Evolutionary conservation across 2,329 filamentous ascomycete species (phyloP), one percentile per base, ranked within the genome.

Genomic region (Ceratocystis destructans): DNA sequence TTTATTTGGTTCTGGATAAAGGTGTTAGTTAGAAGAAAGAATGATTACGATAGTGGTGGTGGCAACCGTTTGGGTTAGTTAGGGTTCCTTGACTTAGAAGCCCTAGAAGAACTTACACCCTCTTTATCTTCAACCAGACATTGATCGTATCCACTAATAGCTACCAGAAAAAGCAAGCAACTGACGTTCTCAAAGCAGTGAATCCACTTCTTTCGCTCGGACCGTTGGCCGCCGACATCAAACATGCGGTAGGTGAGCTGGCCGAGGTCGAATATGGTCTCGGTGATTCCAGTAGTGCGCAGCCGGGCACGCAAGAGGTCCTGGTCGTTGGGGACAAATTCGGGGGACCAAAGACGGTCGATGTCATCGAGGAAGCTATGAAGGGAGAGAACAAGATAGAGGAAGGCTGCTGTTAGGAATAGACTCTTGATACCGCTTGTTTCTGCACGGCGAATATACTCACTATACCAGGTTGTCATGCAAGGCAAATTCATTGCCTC

Each of bases 231-330:
- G 74, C 91, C 91, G 61, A 96, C 91, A 73, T 96, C 91, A 76
- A 96, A 96, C 91, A 97, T 96, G 72, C 91, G 88, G 77, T 96
- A 96, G 70, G 91, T 96, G 72, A 96, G 83, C 73, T 93, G 87
- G 69, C 91, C 91, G 15, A 96, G 82, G 75, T 96, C 90, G 75
- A 97, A 97, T 69, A 93, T 83, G 1, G 92, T 96, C 76, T 97
- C 93, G 63, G 90, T 96, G 72, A 97, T 97, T 71, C 93, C 93
- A 2, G 94, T 97, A 20, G 93, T 97, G 72, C 91, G 84, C 75
- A 97, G 77, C 74, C 93, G 84, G 64, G 92, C 94, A 71, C 93
- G 89, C 64, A 97, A 82, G 71, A 97, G 88, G 77, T 97, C 93
- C 77, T 97, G 93, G 75, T 97, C 91, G 73, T 88, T 90, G 17